Percentiles rank a stretch among this genome's conserved stretches.
Conservation (phyloP, 495 filamentous ascomycete genomes). For the Aspergillus olivimuriae region DNA sequence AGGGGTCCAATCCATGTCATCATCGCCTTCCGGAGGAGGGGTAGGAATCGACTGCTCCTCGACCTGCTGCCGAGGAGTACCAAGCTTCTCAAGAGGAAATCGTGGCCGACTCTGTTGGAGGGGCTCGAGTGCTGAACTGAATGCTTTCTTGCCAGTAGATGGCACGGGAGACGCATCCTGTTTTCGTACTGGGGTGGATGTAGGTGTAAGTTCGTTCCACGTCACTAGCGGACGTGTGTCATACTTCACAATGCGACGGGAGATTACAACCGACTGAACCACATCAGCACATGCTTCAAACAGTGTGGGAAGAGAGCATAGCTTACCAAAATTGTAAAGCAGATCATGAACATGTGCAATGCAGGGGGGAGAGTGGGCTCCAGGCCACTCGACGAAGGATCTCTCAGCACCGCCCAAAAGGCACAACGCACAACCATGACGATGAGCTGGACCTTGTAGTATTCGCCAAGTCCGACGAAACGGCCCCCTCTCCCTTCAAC, state of each 20-base stretch:
- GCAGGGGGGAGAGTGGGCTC: slow-evolving; percentile 34
- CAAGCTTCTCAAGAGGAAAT: slow-evolving; percentile 39
- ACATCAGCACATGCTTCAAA: too few species aligned
- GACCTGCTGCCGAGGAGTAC: slow-evolving; percentile 18
- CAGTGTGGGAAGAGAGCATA: slow-evolving; percentile 1
- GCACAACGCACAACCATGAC: slow-evolving; percentile 51
- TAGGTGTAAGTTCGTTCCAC: slow-evolving; percentile 40
- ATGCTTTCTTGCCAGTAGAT: slow-evolving; percentile 7
- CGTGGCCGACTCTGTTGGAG: slow-evolving; percentile 17
- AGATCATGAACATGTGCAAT: slow-evolving; percentile 51
- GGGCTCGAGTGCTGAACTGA: slow-evolving; percentile 16
- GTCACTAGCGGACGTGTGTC: slow-evolving; percentile 51
- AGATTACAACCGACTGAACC: slow-evolving; percentile 35
- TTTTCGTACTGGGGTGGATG: slow-evolving; percentile 24
- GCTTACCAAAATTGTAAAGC: slow-evolving; percentile 51
- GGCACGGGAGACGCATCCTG: slow-evolving; percentile 19
- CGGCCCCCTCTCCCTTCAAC: slow-evolving; percentile 56
- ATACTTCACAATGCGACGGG: slow-evolving; percentile 44
- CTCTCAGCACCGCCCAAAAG: slow-evolving; percentile 45
- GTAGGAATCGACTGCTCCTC: slow-evolving; percentile 26
- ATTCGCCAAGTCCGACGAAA: slow-evolving; percentile 57
- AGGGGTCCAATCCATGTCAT: slow-evolving; percentile 88
- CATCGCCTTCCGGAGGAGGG: slow-evolving; percentile 36
- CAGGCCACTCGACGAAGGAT: slow-evolving; percentile 38
- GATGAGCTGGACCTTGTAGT: slow-evolving; percentile 63